Conservation (phyloP, 495 filamentous ascomycete genomes). For the Hyaloscypha bicolor region DNA sequence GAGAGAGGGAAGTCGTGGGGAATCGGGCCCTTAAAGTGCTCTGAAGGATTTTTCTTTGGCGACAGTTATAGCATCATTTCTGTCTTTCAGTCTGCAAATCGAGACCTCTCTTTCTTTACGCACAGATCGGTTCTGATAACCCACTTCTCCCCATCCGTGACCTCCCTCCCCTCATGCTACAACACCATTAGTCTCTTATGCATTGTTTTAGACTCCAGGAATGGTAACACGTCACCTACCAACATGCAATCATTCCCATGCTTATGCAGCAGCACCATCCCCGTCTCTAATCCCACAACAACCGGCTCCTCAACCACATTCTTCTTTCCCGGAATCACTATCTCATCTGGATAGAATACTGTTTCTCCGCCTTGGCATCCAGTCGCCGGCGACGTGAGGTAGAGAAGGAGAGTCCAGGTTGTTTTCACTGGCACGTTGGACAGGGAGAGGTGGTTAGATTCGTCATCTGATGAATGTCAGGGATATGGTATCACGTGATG, state of each 20-base stretch:
- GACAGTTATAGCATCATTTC: conserved; percentile 14
- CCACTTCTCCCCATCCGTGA: conserved; percentile 87
- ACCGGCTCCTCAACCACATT: conserved; percentile 56
- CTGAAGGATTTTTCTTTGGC: background rate
- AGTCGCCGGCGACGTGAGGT: conserved; percentile 70
- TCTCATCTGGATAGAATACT: conserved; percentile 77
- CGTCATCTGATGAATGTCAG: conserved; percentile 61
- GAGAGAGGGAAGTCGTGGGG: too few species aligned
- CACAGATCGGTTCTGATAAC: conserved; percentile 87
- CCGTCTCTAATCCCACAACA: conserved; percentile 71
- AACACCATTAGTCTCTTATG: conserved; percentile 5
- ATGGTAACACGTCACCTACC: conserved; percentile 23
- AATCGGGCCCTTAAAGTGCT: too few species aligned
- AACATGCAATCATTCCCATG: conserved; percentile 89
- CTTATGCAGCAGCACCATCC: conserved; percentile 83
- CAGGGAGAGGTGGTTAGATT: conserved; percentile 69
- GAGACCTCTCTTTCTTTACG: conserved; percentile 52
- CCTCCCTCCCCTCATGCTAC: conserved; percentile 78
- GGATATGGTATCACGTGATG: conserved; percentile 3
- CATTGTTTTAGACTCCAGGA: background rate
- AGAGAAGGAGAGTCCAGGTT: conserved; percentile 91
- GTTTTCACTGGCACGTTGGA: conserved; percentile 65
- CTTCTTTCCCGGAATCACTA: conserved; percentile 41
- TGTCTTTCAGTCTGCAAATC: conserved; percentile 20
- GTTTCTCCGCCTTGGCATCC: conserved; percentile 84